Conservation (phyloP, 139 green algal species). For the Chlorokybus atmophyticus region DNA sequence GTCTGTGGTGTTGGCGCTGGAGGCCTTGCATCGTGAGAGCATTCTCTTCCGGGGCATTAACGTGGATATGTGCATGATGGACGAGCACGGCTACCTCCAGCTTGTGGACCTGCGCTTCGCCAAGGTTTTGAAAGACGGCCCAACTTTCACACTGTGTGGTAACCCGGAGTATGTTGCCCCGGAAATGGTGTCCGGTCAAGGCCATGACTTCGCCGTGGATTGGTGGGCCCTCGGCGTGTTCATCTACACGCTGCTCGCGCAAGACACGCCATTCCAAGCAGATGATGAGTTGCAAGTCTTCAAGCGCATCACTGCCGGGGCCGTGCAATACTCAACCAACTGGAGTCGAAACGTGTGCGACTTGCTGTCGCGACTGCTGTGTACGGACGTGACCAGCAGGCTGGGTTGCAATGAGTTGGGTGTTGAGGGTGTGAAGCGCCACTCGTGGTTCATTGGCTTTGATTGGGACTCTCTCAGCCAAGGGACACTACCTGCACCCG, state of each 20-base stretch:
- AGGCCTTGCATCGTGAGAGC: slow-evolving; percentile 59
- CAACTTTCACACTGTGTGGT: slow-evolving; percentile 63
- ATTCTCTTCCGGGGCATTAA: slow-evolving; percentile 14
- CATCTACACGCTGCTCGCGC: slow-evolving; percentile 20
- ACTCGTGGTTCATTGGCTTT: neutral
- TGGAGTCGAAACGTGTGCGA: neutral
- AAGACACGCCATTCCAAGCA: slow-evolving; percentile 11
- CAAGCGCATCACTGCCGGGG: slow-evolving; percentile 5
- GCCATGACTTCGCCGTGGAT: slow-evolving; percentile 32
- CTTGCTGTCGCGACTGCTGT: neutral
- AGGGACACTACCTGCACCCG: no score
- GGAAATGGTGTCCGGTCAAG: slow-evolving; percentile 44
- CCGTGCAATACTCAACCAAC: slow-evolving; percentile 1
- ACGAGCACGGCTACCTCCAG: slow-evolving; percentile 3
- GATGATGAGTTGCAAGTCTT: slow-evolving; percentile 22
- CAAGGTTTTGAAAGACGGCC: slow-evolving; percentile 29
- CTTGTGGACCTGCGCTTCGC: slow-evolving; percentile 35
- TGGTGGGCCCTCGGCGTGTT: slow-evolving; percentile 26
- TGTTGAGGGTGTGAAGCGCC: neutral
- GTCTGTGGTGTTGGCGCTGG: slow-evolving; percentile 59
- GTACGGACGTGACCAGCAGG: neutral
- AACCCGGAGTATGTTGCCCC: slow-evolving; percentile 51
- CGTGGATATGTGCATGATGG: neutral
- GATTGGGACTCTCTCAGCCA: neutral
- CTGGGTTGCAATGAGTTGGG: neutral